phyloP scores from a whole-genome alignment of 2,329 filamentous ascomycete genomes.

The Zymoseptoria ardabiliae region DNA sequence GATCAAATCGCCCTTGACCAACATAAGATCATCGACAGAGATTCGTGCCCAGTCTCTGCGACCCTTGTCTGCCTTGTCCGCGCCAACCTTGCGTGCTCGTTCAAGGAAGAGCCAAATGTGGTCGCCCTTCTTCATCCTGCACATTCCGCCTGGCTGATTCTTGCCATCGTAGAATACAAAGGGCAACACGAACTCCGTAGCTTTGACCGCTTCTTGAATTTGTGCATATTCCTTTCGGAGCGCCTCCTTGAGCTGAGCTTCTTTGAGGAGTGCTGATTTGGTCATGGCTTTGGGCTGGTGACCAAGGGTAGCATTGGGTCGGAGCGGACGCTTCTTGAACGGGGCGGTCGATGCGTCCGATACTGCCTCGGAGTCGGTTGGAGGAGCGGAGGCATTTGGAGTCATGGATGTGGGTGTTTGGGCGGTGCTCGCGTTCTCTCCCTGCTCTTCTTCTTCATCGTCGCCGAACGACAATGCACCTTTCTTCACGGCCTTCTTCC shows the following conservation, averaged over 20 bases:
- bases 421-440: conserved; percentile 17
- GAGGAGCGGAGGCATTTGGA: background rate
- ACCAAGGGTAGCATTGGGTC: conserved; percentile 54
- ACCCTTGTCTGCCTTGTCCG: conserved; percentile 62
- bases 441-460: conserved; percentile 59
- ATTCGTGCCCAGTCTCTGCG: conserved; percentile 84
- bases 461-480: conserved; percentile 61
- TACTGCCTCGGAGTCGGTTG: conserved; percentile 14
- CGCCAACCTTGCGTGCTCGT: conserved; percentile 81
- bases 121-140: conserved; percentile 87
- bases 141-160: conserved; percentile 75
- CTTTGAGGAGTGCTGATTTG: conserved; percentile 67
- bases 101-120: conserved; percentile 90
- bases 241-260: conserved; percentile 68
- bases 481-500: conserved; percentile 44
- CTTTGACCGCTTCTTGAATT: conserved; percentile 79
- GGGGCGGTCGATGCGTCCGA: conserved; percentile 4
- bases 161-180: conserved; percentile 97
- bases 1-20: conserved; percentile 84
- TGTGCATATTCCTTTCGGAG: conserved; percentile 72
- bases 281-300: conserved; percentile 67
- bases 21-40: conserved; percentile 89
- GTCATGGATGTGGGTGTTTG: background rate
- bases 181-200: conserved; percentile 80
- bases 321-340: conserved; percentile 43